These are phyloP conservation scores for Cladosporium oxysporum DNA, from an alignment of 2,329 filamentous ascomycete species.

Conservation along the genomic window DNA sequence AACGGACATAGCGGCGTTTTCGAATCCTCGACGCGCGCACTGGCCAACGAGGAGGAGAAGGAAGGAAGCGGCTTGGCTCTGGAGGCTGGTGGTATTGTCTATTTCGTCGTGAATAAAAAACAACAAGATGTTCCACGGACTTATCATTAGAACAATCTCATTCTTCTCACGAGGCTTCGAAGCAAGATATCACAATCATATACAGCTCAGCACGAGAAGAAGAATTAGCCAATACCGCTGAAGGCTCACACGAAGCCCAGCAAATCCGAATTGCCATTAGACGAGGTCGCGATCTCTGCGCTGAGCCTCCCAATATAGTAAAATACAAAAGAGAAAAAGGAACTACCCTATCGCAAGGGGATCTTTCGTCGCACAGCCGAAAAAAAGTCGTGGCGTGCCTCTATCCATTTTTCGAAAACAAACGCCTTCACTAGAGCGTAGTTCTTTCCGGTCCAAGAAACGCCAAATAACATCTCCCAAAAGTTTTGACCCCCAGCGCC, in stretches of 20 bases:
- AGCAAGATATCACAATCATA: not conserved
- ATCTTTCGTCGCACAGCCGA: not conserved
- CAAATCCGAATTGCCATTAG: not conserved
- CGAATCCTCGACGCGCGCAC: not conserved
- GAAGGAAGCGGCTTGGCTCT: not conserved
- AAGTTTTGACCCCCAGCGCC: slow-evolving; percentile 27
- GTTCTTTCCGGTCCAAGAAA: not conserved
- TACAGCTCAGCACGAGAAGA: not conserved
- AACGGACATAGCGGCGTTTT: slow-evolving; percentile 19
- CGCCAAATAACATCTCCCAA: not conserved
- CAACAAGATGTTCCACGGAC: not conserved
- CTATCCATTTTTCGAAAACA: not conserved
- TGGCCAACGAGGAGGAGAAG: not conserved
- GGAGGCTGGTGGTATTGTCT: not conserved
- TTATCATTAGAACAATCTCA: not conserved
- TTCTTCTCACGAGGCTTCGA: not conserved
- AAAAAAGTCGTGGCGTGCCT: not conserved
- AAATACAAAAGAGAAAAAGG: not conserved
- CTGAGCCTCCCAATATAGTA: not conserved
- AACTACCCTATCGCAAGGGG: not conserved
- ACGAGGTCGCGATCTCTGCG: not conserved
- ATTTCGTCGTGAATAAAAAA: not conserved
- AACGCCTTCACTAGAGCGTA: not conserved
- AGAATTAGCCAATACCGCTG: not conserved
- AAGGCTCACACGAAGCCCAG: not conserved